Percentiles rank a stretch among this genome's conserved stretches.
These are phyloP conservation scores for Rhodotorula diobovata DNA, from an alignment of 768 basidiomycete species.

Conservation along the genomic window DNA sequence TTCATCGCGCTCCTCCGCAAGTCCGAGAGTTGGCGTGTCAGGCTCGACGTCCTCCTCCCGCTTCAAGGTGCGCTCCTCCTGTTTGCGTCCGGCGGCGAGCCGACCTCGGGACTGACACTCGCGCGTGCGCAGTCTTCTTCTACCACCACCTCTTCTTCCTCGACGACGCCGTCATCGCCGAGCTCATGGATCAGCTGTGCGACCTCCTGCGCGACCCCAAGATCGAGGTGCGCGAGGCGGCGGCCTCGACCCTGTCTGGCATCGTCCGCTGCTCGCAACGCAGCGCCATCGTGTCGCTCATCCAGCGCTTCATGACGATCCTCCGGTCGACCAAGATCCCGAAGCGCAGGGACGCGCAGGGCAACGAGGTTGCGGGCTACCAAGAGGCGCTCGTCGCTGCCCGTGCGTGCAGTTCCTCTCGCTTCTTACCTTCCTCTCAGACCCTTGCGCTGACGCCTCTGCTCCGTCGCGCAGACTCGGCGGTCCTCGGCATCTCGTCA, in stretches of 20 bases:
- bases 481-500: conserved; percentile 88
- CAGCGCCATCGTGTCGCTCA: conserved; percentile 47
- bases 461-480: conserved; percentile 54
- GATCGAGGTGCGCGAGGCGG: conserved; percentile 40
- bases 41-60: conserved; percentile 77
- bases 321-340: conserved; percentile 67
- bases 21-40: conserved; percentile 79
- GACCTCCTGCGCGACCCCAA: conserved; percentile 61
- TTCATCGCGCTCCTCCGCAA: conserved; percentile 72
- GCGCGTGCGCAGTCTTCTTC: conserved; percentile 40
- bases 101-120: neutral
- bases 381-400: conserved; percentile 67
- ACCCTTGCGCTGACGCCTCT: neutral
- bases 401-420: conserved; percentile 45
- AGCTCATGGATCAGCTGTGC: conserved; percentile 78
- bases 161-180: conserved; percentile 65
- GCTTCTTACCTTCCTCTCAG: neutral
- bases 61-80: conserved; percentile 48
- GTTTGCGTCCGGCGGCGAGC: too few species aligned
- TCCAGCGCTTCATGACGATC: conserved; percentile 76
- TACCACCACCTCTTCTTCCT: conserved; percentile 83
- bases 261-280: conserved; percentile 51
- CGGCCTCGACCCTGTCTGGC: conserved; percentile 48
- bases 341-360: conserved; percentile 49
- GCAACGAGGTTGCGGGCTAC: conserved; percentile 59